Conservation (phyloP, 768 basidiomycete species). For the Saitozyma podzolica region DNA sequence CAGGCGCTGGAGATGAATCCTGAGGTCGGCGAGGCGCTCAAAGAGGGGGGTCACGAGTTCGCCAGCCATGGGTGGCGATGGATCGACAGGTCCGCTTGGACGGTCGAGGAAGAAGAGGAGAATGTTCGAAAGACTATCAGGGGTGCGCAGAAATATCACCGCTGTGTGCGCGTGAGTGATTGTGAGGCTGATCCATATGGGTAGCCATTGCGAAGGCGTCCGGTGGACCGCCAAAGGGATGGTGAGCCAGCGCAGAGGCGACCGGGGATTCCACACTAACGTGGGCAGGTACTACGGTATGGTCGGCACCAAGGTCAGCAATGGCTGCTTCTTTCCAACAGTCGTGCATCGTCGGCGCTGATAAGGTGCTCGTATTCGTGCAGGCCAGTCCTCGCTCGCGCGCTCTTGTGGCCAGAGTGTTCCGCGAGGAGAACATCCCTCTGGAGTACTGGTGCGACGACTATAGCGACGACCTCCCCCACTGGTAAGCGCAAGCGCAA, state of each 20-base stretch:
- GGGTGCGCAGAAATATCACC: slow-evolving; percentile 7
- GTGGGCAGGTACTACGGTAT: slow-evolving; percentile 39
- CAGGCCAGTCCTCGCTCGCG: slow-evolving; percentile 30
- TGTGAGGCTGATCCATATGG: not conserved
- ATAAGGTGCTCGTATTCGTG: no score
- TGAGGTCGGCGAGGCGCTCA: slow-evolving; percentile 16
- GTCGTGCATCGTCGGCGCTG: no score
- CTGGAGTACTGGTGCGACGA: slow-evolving; percentile 35
- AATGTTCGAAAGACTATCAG: slow-evolving; percentile 30
- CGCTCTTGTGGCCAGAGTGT: slow-evolving; percentile 34
- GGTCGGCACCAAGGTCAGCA: slow-evolving; percentile 16
- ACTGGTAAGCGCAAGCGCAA: slow-evolving; percentile 10
- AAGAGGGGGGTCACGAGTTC: slow-evolving; percentile 34
- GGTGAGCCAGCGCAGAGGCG: not conserved
- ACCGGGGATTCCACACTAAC: no score
- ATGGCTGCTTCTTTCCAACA: no score
- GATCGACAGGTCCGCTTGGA: slow-evolving; percentile 27
- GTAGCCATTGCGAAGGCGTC: slow-evolving; percentile 19
- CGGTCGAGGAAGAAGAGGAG: slow-evolving; percentile 32
- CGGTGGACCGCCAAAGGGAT: slow-evolving; percentile 24
- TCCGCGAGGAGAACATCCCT: slow-evolving; percentile 33
- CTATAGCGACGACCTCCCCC: slow-evolving; percentile 41
- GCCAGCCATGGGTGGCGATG: slow-evolving; percentile 45
- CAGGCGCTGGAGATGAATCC: slow-evolving; percentile 32
- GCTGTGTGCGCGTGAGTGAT: no score